Conservation (phyloP, 225 moss, liverwort and hornwort species). For the Physcomitrellopsis africana region DNA sequence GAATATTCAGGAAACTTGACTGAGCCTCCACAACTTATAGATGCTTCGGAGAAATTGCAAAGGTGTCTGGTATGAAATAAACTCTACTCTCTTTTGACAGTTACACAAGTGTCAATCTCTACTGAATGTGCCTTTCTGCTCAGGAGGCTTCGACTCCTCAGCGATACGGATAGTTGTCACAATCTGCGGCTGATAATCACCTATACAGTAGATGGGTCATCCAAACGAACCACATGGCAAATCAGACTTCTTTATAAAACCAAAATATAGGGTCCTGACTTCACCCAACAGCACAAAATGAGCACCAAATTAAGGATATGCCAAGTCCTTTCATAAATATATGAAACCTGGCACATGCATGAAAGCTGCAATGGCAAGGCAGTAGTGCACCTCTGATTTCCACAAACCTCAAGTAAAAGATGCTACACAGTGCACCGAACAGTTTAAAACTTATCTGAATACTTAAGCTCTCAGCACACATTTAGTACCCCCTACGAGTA, state of each 20-base stretch:
- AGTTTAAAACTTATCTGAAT: slow-evolving; percentile 45
- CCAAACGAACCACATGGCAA: neutral
- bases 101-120: too few relatives aligned
- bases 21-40: too few relatives aligned
- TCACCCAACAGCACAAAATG: slow-evolving; percentile 59
- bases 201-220: neutral
- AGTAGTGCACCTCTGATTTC: slow-evolving; percentile 55
- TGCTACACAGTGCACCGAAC: slow-evolving; percentile 35
- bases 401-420: slow-evolving; percentile 30
- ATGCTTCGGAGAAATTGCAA: too few relatives aligned
- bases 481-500: slow-evolving; percentile 37
- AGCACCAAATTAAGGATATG: slow-evolving; percentile 59
- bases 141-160: neutral
- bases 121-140: too few relatives aligned
- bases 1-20: too few relatives aligned
- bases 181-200: neutral
- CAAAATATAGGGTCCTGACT: slow-evolving; percentile 50
- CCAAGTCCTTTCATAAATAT: slow-evolving; percentile 71
- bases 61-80: too few relatives aligned
- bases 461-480: slow-evolving; percentile 33
- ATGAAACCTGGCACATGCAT: slow-evolving; percentile 60
- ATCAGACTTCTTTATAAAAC: slow-evolving; percentile 6
- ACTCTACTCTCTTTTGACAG: too few relatives aligned
- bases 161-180: neutral
- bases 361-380: slow-evolving; percentile 74